Conservation (phyloP, 768 basidiomycete genomes). For the Pleurotus citrinopileatus region DNA sequence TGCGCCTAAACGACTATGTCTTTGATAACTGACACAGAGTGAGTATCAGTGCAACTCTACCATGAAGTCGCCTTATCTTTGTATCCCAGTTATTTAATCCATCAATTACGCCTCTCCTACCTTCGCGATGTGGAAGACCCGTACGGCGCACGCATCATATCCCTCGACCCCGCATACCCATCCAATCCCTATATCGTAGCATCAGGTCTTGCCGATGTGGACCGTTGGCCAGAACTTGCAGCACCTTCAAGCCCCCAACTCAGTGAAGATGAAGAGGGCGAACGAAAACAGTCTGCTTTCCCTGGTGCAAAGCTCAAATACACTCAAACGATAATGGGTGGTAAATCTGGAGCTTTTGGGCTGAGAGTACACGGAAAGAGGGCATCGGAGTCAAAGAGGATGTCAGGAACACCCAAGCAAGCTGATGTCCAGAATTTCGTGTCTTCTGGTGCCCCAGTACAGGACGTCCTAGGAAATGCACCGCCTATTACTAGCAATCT, state of each 20-base stretch:
- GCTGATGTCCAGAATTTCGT: constrained; percentile 34
- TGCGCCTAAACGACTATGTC: constrained; percentile 56
- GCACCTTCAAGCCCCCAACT: constrained; percentile 69
- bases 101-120: constrained; percentile 81
- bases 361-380: constrained; percentile 73
- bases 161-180: constrained; percentile 72
- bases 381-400: constrained; percentile 47
- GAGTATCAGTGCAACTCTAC: constrained; percentile 17
- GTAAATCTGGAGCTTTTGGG: constrained; percentile 67
- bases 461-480: constrained; percentile 28
- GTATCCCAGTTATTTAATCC: constrained; percentile 61
- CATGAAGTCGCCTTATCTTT: not conserved
- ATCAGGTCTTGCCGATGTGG: constrained; percentile 72
- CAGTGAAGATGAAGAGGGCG: constrained; percentile 63
- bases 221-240: constrained; percentile 84
- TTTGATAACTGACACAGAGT: constrained; percentile 65
- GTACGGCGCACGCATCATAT: constrained; percentile 78
- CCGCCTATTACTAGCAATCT: constrained; percentile 27
- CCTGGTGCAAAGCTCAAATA: constrained; percentile 67
- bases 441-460: constrained; percentile 29
- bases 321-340: constrained; percentile 86
- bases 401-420: constrained; percentile 35
- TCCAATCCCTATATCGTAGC: constrained; percentile 83
- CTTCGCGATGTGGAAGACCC: constrained; percentile 88
- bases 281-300: constrained; percentile 36